Conservation (phyloP, 225 moss, liverwort and hornwort genomes). For the Polytrichum commune region DNA sequence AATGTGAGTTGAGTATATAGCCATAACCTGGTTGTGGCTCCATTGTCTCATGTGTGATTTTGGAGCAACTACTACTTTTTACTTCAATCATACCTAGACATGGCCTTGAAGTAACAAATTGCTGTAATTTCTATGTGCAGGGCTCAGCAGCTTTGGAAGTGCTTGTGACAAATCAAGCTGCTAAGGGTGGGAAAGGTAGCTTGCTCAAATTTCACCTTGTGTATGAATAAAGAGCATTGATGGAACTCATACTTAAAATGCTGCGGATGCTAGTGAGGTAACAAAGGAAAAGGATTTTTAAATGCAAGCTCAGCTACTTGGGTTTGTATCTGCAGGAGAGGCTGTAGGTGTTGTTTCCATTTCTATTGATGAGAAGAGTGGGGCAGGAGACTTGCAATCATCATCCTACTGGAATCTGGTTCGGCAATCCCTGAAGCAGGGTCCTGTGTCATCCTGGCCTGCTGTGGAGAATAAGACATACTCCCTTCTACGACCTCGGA, state of each 20-base stretch:
- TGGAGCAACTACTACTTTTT: neutral
- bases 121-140: slow-evolving; percentile 22
- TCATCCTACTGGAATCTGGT: slow-evolving; percentile 73
- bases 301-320: neutral
- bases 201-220: slow-evolving; percentile 1
- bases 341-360: slow-evolving; percentile 83
- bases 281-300: neutral
- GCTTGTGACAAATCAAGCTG: slow-evolving; percentile 89
- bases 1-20: too few relatives aligned
- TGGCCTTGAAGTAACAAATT: too few relatives aligned
- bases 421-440: slow-evolving; percentile 72
- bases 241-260: too few relatives aligned
- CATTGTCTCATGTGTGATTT: too few relatives aligned
- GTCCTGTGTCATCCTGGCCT: slow-evolving; percentile 59
- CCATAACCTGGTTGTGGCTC: too few relatives aligned
- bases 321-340: slow-evolving; percentile 49
- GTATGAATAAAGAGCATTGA: too few relatives aligned
- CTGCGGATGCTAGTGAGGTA: neutral
- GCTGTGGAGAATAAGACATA: slow-evolving; percentile 56
- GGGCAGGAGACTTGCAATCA: slow-evolving; percentile 33
- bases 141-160: slow-evolving; percentile 75
- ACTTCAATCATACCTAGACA: neutral
- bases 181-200: slow-evolving; percentile 86
- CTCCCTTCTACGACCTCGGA: slow-evolving; percentile 68
- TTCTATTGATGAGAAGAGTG: slow-evolving; percentile 60